These are phyloP conservation scores for Hemerocallis citrina DNA, from an alignment of 106 monocot genomes.

Conservation along the genomic window DNA sequence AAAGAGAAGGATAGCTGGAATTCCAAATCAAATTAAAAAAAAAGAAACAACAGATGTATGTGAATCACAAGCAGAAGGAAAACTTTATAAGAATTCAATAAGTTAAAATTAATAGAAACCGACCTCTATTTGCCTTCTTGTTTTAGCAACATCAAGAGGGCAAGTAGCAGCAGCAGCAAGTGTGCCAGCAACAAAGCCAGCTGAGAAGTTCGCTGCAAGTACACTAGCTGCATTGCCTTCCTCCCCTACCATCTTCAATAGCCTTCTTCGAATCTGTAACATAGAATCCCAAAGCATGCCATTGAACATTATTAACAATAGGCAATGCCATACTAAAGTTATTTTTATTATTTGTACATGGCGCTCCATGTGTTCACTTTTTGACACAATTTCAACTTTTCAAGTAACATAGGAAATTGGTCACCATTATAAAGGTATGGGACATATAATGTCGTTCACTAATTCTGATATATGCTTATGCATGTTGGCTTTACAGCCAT, in stretches of 20 bases:
- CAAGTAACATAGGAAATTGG: no score
- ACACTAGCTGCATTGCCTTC: slow-evolving; percentile 60
- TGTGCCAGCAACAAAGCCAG: slow-evolving; percentile 84
- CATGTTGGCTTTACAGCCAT: not conserved
- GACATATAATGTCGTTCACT: no score
- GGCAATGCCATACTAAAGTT: not conserved
- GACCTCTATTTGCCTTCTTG: slow-evolving; percentile 93
- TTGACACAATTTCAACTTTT: not conserved
- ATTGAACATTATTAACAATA: not conserved
- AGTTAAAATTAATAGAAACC: slow-evolving; percentile 6
- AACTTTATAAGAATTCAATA: not conserved
- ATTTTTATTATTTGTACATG: no score
- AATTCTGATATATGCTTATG: no score
- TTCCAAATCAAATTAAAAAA: not conserved
- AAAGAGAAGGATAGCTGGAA: not conserved
- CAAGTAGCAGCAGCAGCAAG: slow-evolving; percentile 89
- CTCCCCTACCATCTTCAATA: slow-evolving; percentile 52
- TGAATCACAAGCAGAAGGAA: not conserved
- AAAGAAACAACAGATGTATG: not conserved
- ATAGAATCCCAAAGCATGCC: not conserved
- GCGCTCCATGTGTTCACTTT: not conserved
- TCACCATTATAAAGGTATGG: no score
- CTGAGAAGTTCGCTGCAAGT: slow-evolving; percentile 72
- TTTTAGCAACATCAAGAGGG: slow-evolving; percentile 95
- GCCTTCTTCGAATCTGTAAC: slow-evolving; percentile 55